Percentiles rank a stretch among this genome's conserved stretches.
Conservation (phyloP, 192 early-diverging fungal species). For the Coemansia sp. region DNA sequence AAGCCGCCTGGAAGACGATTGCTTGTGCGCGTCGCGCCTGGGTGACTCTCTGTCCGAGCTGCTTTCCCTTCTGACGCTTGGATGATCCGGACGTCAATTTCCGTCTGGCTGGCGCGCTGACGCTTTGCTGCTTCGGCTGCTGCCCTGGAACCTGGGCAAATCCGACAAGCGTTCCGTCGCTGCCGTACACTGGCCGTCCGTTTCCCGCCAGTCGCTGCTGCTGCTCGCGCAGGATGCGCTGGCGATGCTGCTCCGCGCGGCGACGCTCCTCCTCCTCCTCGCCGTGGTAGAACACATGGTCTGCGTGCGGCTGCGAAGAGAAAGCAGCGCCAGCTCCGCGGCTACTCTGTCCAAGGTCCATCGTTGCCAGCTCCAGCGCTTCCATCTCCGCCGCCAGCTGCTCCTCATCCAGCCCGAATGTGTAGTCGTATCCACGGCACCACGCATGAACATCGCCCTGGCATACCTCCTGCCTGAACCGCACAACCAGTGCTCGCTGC, state of each 20-base stretch:
- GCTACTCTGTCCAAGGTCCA: slow-evolving; percentile 46
- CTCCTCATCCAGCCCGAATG: slow-evolving; percentile 35
- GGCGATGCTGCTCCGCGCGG: slow-evolving; percentile 38
- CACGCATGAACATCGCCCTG: slow-evolving; percentile 52
- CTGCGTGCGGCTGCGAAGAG: slow-evolving; percentile 35
- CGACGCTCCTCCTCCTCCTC: slow-evolving; percentile 47
- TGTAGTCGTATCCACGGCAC: slow-evolving; percentile 54
- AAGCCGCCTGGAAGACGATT: slow-evolving; percentile 44
- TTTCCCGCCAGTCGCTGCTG: slow-evolving; percentile 38
- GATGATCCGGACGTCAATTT: background rate
- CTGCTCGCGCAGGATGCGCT: slow-evolving; percentile 44
- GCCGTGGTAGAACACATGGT: slow-evolving; percentile 54
- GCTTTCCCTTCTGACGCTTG: slow-evolving; percentile 23
- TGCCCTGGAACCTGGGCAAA: slow-evolving; percentile 28
- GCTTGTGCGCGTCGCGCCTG: slow-evolving; percentile 37
- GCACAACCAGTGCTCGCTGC: slow-evolving; percentile 75
- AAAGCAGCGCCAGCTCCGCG: background rate
- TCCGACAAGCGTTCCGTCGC: slow-evolving; percentile 51
- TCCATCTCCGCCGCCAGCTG: slow-evolving; percentile 54
- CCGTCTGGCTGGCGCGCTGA: background rate
- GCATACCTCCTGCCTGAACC: slow-evolving; percentile 76
- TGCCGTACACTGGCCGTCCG: slow-evolving; percentile 45
- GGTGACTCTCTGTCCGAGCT: slow-evolving; percentile 51
- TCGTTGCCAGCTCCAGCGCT: slow-evolving; percentile 46
- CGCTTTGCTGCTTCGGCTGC: slow-evolving; percentile 10